These are phyloP conservation scores for Heterococcus sp. DNA, from an alignment of 108 stramenopile species.

Conservation along the genomic window DNA sequence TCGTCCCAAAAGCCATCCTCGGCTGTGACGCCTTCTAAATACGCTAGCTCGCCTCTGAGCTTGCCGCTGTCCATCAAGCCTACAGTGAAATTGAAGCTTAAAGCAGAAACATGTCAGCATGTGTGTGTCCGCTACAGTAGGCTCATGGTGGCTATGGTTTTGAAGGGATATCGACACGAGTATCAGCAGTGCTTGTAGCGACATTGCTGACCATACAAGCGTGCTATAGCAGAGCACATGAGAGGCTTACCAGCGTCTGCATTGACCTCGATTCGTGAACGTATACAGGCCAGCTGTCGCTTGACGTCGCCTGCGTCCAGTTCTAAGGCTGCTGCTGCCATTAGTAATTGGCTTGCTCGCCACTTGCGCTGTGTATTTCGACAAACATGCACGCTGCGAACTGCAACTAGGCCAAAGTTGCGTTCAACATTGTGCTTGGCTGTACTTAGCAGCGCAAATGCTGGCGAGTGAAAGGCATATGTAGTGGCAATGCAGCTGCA, in stretches of 20 bases:
- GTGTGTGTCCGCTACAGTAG: neutral
- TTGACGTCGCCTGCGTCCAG: neutral
- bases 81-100: neutral
- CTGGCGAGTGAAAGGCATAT: neutral
- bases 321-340: neutral
- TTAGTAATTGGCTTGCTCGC: neutral
- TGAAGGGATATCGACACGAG: no score
- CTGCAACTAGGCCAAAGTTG: no score
- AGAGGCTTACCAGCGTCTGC: neutral
- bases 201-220: neutral
- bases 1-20: slow-evolving; percentile 42
- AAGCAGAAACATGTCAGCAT: neutral
- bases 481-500: neutral
- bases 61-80: slow-evolving; percentile 22
- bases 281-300: neutral
- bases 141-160: neutral
- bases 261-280: neutral
- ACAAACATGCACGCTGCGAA: no score
- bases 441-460: neutral
- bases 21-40: slow-evolving; percentile 32
- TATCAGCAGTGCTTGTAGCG: no score
- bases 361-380: neutral
- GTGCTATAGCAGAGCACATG: neutral
- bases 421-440: neutral
- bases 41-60: slow-evolving; percentile 27